Evolutionary conservation across 2,329 filamentous ascomycete genomes (phyloP), one percentile per base, ranked within the genome.

Genomic region (Penicillium sp.): DNA sequence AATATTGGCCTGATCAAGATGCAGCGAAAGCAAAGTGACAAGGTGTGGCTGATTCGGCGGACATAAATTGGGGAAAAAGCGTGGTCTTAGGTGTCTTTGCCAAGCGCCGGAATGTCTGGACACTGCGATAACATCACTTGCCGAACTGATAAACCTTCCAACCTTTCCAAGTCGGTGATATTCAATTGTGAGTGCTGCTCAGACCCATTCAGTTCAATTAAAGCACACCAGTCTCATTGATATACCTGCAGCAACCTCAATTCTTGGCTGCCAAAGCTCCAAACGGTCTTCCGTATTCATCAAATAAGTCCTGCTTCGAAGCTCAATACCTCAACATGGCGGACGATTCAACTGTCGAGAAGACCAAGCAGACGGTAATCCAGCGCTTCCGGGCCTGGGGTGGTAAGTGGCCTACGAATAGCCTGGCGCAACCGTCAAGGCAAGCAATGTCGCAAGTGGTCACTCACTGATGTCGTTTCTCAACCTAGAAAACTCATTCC

Each of bases 401-500:
- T 64, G 71, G 71, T 73, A 64, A 54, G 64, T 52, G n/a, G 3
- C 12, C n/a, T 15, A 13, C 28, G 15, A 15, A 28, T 17, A 31
- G n/a, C 15, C 6, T 43, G n/a, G 21, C 2, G 24, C 22, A 35
- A 15, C 2, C 7, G 15, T n/a, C 32, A 9, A 28, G 21, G 13
- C 44, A 29, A 42, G 24, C 45, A 31, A 22, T 43, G 3, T 12
- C 19, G 17, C 24, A 29, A 46, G 29, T 17, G 31, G 42, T 15
- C 37, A 34, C 4, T 17, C 37, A 24, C 24, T 50, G 15, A 50
- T 19, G 38, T 34, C 40, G 57, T 42, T 24, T 49, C 49, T 53
- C 40, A 53, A 43, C 40, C 3, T 61, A 85, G 82, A 82, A 67
- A 81, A 78, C 52, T 76, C 82, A 8, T 75, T 86, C 29, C 80